These are phyloP conservation scores for Umbelopsis isabellina DNA, from an alignment of 192 early-diverging fungal species.

Conservation along the genomic window DNA sequence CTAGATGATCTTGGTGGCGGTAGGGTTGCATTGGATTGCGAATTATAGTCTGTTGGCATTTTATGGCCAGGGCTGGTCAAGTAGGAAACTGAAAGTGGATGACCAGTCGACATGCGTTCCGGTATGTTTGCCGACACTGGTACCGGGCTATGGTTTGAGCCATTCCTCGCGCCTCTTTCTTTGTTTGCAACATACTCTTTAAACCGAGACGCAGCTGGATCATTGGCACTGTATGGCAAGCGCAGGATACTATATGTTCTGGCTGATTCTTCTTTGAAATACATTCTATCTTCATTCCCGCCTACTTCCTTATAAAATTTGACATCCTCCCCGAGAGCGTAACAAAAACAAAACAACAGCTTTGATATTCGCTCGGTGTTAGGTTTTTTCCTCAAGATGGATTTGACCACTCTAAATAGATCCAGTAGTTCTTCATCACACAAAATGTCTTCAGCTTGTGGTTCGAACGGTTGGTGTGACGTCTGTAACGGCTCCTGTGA, in stretches of 20 bases:
- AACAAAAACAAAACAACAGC: constrained; percentile 39
- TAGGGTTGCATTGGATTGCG: constrained; percentile 1
- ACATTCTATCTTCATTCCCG: constrained; percentile 17
- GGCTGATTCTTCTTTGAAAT: constrained; percentile 19
- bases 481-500: background rate
- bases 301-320: constrained; percentile 26
- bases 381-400: constrained; percentile 32
- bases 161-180: background rate
- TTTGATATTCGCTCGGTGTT: constrained; percentile 37
- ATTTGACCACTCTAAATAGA: constrained; percentile 37
- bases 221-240: background rate
- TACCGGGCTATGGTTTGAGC: background rate
- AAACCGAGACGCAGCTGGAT: constrained; percentile 4
- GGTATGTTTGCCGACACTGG: background rate
- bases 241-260: constrained; percentile 11
- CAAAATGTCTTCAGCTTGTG: constrained; percentile 42
- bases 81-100: constrained; percentile 18
- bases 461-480: constrained; percentile 21
- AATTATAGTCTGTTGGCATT: background rate
- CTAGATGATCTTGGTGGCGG: constrained; percentile 2
- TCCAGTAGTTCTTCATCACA: constrained; percentile 43
- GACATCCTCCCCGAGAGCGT: constrained; percentile 36
- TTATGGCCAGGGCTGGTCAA: constrained; percentile 5
- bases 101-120: constrained; percentile 17
- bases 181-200: constrained; percentile 13